A percentile compares a stretch with the other conserved stretches of the same genome.
Evolutionary conservation across 192 early-diverging fungal genomes (phyloP).

Genomic region (Entomortierella parvispora): DNA sequence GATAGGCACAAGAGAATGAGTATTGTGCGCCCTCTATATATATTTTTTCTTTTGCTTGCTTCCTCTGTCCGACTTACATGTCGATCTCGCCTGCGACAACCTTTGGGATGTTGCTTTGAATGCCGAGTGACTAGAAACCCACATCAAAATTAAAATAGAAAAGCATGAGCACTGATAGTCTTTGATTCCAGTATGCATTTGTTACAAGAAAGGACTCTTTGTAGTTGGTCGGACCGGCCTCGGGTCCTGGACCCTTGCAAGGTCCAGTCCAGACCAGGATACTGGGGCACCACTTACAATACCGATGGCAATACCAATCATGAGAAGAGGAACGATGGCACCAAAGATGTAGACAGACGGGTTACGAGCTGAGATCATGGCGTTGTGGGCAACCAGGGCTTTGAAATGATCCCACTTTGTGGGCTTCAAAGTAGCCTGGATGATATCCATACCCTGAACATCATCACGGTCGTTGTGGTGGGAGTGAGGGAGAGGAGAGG

Average conservation of each 20-base stretch:
- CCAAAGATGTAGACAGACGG: slow-evolving; percentile 38
- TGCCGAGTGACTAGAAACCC: slow-evolving; percentile 24
- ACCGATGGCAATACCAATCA: slow-evolving; percentile 43
- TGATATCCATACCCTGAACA: slow-evolving; percentile 38
- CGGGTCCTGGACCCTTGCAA: background rate
- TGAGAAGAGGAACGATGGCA: slow-evolving; percentile 28
- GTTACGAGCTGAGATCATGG: slow-evolving; percentile 26
- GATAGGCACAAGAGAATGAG: background rate
- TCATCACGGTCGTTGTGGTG: slow-evolving; percentile 20
- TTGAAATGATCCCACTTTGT: slow-evolving; percentile 41
- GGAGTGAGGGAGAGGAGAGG: background rate
- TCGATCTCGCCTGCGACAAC: slow-evolving; percentile 28
- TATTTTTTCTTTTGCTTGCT: no score
- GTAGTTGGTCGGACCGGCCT: no score
- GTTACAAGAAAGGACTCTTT: background rate
- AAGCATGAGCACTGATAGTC: background rate
- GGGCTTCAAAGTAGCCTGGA: slow-evolving; percentile 32
- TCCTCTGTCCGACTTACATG: slow-evolving; percentile 13
- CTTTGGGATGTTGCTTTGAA: slow-evolving; percentile 45
- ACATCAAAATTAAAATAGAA: background rate
- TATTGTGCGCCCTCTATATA: no score
- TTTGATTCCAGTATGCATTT: slow-evolving; percentile 20
- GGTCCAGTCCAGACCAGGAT: background rate
- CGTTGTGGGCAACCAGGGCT: slow-evolving; percentile 32
- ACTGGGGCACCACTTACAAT: slow-evolving; percentile 34